Evolutionary conservation across 768 basidiomycete genomes (phyloP), one percentile per base, ranked within the genome.

Genomic region (Podaxis mareebaensis): DNA sequence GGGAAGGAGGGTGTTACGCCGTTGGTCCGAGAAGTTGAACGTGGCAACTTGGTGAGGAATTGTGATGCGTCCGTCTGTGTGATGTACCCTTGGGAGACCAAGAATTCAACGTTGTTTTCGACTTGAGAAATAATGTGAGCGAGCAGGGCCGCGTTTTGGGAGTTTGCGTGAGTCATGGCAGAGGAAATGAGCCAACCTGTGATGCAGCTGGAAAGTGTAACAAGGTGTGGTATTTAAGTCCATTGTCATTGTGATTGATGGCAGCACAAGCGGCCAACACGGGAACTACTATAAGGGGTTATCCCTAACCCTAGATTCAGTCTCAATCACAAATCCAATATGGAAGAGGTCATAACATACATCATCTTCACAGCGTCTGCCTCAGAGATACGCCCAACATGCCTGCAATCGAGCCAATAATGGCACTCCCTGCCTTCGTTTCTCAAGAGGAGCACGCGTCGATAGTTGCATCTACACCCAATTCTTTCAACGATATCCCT

Each of bases 401-500:
- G 80, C 77, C 80, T 63, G 67, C 77, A 17, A 71, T 79, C 38
- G 76, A 73, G 17, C 65, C 74, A 63, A 79, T 81, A 61, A 67
- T 66, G 33, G 61, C 69, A 24, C 59, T 81, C 12, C 82, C 82
- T 12, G 60, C 69, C 10, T 81, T 76, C 64, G 72, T 75, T 6
- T 76, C 78, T 13, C 75, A 79, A 8, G 92, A 93, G 56, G 89
- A 94, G 67, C 90, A 94, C 76, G 77, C 78, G 33, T 71, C 75
- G 3, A 71, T 95, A 38, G 81, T 89, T 5, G 84, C 83, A n/a
- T 88, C 90, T 1, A 98, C 96, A 0, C 96, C 96, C 1, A 70
- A 81, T 1, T 92, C 93, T 0, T 97, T 98, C 76, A 79, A 75
- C 64, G 89, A 91, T 68, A 95, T 99, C 62, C 93, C 91, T 1